Percentiles rank a stretch among this genome's conserved stretches.
phyloP scores from a whole-genome alignment of 495 filamentous ascomycete species.

The Penicillium coprophilum region DNA sequence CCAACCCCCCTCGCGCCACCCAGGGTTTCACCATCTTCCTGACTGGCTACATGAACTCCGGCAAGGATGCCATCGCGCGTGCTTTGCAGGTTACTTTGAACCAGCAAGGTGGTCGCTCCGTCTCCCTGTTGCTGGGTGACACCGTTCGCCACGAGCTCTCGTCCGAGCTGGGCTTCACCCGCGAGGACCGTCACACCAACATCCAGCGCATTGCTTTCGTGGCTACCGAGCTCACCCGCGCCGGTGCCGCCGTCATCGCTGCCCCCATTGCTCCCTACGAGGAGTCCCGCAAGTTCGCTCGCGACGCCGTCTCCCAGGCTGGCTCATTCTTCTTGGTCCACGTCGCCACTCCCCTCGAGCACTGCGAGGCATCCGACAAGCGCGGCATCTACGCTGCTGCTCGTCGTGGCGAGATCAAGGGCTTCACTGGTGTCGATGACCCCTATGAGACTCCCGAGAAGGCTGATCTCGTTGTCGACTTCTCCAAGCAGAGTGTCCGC shows the following conservation, averaged over 20 bases:
- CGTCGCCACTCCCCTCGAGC: conserved; percentile 87
- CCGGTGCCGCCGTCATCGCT: conserved; percentile 93
- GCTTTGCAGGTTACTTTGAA: conserved; percentile 96
- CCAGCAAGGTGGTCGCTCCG: conserved; percentile 94
- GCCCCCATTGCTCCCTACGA: conserved; percentile 97
- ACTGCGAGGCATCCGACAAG: conserved; percentile 94
- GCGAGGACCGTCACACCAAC: conserved; percentile 91
- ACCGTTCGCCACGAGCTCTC: conserved; percentile 92
- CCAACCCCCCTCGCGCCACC: conserved; percentile 79
- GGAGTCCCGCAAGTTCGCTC: conserved; percentile 66
- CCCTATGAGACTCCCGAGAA: conserved; percentile 87
- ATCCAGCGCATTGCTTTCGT: conserved; percentile 97
- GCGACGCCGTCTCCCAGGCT: conserved; percentile 79
- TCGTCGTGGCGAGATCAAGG: conserved; percentile 89
- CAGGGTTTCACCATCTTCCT: conserved; percentile 99
- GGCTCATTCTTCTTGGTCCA: conserved; percentile 94
- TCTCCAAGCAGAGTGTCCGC: conserved; percentile 81
- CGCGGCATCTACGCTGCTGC: conserved; percentile 85
- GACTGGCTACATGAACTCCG: conserved; percentile 92
- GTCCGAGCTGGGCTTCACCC: conserved; percentile 92
- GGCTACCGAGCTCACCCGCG: conserved; percentile 86
- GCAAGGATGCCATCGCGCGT: conserved; percentile 94
- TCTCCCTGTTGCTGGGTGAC: conserved; percentile 91
- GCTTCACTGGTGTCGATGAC: conserved; percentile 98
- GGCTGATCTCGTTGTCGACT: conserved; percentile 80